Evolutionary conservation across 139 green algal species (phyloP).

Genomic region (Micractinium conductrix): DNA sequence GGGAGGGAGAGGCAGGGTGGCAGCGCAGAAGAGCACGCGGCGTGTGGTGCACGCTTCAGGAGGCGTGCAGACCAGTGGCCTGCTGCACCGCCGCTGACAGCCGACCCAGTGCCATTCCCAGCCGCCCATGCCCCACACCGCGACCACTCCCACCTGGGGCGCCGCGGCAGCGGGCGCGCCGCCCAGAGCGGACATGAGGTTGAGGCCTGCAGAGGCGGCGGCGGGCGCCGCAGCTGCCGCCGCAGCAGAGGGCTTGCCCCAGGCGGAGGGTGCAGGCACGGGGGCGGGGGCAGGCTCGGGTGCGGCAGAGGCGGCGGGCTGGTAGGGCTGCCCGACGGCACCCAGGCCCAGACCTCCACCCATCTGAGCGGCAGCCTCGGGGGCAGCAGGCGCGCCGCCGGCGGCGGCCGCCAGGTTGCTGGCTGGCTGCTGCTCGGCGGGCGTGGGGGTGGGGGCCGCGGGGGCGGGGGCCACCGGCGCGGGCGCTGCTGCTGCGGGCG

Average conservation of each 20-base stretch:
- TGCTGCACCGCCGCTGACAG: too few relatives aligned
- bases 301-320: neutral
- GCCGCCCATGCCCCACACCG: too few relatives aligned
- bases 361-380: neutral
- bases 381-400: neutral
- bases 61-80: neutral
- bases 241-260: constrained; percentile 37
- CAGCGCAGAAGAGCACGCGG: too few relatives aligned
- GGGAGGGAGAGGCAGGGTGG: too few relatives aligned
- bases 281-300: neutral
- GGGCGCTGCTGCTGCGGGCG: neutral
- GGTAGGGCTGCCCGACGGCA: constrained; percentile 20
- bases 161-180: neutral
- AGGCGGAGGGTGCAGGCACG: constrained; percentile 30
- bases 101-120: too few relatives aligned
- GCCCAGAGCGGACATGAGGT: constrained; percentile 39
- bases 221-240: neutral
- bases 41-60: neutral
- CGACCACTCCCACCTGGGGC: too few relatives aligned
- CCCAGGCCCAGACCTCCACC: constrained; percentile 24
- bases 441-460: neutral
- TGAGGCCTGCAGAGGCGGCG: constrained; percentile 18
- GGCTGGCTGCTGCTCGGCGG: constrained; percentile 38
- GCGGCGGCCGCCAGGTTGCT: constrained; percentile 30
- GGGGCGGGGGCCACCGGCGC: constrained; percentile 9